phyloP scores from a whole-genome alignment of 2,329 filamentous ascomycete species.

The Fusarium longipes region DNA sequence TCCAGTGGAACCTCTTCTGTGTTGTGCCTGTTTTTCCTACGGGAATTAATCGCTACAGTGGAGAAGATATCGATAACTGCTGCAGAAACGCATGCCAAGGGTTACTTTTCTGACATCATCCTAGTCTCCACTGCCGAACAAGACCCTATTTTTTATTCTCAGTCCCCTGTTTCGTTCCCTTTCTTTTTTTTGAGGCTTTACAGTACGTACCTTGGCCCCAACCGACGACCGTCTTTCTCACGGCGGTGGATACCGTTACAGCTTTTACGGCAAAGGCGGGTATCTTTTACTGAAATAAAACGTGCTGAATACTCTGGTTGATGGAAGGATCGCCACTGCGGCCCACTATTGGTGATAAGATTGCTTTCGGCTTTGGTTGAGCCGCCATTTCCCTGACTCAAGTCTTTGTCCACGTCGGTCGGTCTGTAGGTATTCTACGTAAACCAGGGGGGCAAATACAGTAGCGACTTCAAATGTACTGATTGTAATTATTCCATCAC shows the following conservation, averaged over 20 bases:
- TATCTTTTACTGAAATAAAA: background rate
- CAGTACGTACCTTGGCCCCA: background rate
- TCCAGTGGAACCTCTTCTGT: slow-evolving; percentile 11
- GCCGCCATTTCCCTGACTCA: slow-evolving; percentile 30
- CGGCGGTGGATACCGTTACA: slow-evolving; percentile 35
- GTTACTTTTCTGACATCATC: slow-evolving; percentile 39
- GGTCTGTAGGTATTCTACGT: slow-evolving; percentile 9
- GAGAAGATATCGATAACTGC: slow-evolving; percentile 14
- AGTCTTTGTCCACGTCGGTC: slow-evolving; percentile 32
- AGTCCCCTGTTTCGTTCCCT: background rate
- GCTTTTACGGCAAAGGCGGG: slow-evolving; percentile 37
- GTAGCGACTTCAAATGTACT: background rate
- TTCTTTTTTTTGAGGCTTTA: background rate
- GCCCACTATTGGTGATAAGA: slow-evolving; percentile 35
- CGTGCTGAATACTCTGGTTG: slow-evolving; percentile 12
- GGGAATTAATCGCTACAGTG: slow-evolving; percentile 25
- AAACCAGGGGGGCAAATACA: slow-evolving; percentile 7
- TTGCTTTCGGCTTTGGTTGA: slow-evolving; percentile 15
- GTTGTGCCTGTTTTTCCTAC: slow-evolving; percentile 31
- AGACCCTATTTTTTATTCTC: slow-evolving; percentile 12
- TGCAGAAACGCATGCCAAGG: slow-evolving; percentile 15
- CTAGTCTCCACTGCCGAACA: slow-evolving; percentile 28
- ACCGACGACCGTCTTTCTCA: slow-evolving; percentile 18
- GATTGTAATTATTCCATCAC: background rate
- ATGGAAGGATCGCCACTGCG: slow-evolving; percentile 35